These are phyloP conservation scores for Schwanniomyces pseudopolymorphus DNA, from an alignment of 805 yeast genomes.

Conservation along the genomic window DNA sequence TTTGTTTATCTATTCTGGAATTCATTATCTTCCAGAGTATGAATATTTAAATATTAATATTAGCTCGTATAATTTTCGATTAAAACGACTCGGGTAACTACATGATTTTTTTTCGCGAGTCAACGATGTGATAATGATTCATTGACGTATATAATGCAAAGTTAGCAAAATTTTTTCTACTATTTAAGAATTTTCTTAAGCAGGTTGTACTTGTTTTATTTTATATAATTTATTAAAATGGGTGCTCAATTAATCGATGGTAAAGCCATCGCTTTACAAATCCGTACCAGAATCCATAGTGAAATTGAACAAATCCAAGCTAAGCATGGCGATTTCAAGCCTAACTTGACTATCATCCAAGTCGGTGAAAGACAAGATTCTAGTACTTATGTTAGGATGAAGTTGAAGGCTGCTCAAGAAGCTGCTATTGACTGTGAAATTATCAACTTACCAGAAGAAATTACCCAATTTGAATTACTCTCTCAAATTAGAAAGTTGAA, in stretches of 20 bases:
- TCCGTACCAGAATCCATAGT: slow-evolving; percentile 37
- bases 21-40: not conserved
- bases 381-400: slow-evolving; percentile 78
- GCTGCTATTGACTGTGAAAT: slow-evolving; percentile 64
- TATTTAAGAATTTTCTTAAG: not conserved
- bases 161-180: not conserved
- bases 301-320: slow-evolving; percentile 43
- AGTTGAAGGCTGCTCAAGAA: slow-evolving; percentile 71
- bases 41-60: not conserved
- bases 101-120: slow-evolving; percentile 2
- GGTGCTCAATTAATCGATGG: slow-evolving; percentile 43
- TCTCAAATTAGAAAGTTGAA: slow-evolving; percentile 56
- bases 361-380: slow-evolving; percentile 80
- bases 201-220: not conserved
- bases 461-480: slow-evolving; percentile 56
- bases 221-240: slow-evolving; percentile 14
- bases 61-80: not conserved
- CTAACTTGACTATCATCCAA: slow-evolving; percentile 69
- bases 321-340: slow-evolving; percentile 55
- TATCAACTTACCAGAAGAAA: slow-evolving; percentile 55
- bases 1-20: not conserved
- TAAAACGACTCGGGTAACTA: slow-evolving; percentile 3
- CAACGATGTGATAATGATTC: not conserved
- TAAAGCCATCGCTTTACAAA: slow-evolving; percentile 40
- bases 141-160: not conserved